Evolutionary conservation across 73 alveolate genomes (phyloP).

Genomic region (Uronychia setigera): DNA sequence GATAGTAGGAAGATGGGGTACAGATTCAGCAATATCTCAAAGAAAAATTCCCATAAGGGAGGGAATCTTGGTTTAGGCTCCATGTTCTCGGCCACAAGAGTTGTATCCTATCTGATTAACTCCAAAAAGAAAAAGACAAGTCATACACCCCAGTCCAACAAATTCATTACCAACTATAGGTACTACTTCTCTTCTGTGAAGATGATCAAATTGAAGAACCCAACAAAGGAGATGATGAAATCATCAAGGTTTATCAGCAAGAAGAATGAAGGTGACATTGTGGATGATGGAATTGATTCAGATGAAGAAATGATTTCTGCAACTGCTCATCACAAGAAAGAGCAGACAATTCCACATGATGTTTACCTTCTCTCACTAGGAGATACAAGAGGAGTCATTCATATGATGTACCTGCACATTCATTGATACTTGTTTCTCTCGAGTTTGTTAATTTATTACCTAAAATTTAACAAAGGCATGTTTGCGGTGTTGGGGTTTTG

Average conservation of each 20-base stretch:
- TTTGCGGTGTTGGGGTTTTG: no score
- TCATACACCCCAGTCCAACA: background rate
- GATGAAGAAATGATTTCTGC: background rate
- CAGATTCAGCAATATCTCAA: background rate
- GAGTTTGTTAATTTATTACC: no score
- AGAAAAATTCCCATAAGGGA: background rate
- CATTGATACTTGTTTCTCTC: no score
- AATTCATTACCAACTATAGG: background rate
- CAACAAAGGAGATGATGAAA: background rate
- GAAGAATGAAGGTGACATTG: background rate
- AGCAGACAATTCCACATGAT: slow-evolving; percentile 43
- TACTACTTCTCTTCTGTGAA: background rate
- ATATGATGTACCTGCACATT: slow-evolving; percentile 51
- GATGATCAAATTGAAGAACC: no score
- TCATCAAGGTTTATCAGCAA: background rate
- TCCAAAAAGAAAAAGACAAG: background rate
- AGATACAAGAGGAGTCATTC: slow-evolving; percentile 63
- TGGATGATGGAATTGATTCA: background rate
- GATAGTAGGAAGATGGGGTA: background rate
- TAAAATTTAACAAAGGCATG: no score
- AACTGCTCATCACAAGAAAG: slow-evolving; percentile 20
- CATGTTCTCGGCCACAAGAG: background rate
- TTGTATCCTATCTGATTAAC: background rate
- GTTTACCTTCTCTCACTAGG: slow-evolving; percentile 58
- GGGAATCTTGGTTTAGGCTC: background rate